A percentile compares a stretch with the other conserved stretches of the same genome.
Evolutionary conservation across 768 basidiomycete genomes (phyloP).

Genomic region (Lactarius akahatsu): DNA sequence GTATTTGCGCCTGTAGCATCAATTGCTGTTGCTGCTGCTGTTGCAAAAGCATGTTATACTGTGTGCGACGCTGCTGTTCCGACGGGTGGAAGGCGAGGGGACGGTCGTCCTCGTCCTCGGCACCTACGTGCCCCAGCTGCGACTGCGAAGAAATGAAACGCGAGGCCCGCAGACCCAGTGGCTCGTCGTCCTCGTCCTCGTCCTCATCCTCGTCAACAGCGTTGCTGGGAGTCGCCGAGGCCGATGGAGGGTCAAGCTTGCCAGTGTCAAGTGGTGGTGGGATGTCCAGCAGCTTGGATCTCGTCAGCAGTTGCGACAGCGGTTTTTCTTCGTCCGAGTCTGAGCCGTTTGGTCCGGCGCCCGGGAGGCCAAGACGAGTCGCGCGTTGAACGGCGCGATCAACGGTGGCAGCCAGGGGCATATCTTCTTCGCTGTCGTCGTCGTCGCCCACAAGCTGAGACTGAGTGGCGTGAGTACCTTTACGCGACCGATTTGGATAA

Average conservation of each 20-base stretch:
- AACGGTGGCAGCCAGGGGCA: conserved; percentile 70
- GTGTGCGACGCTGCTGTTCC: conserved; percentile 75
- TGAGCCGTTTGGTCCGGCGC: conserved; percentile 32
- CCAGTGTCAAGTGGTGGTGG: conserved; percentile 47
- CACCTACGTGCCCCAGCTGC: conserved; percentile 16
- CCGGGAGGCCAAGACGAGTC: conserved; percentile 34
- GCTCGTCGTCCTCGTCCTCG: conserved; percentile 68
- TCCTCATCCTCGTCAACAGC: conserved; percentile 34
- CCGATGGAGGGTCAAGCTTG: conserved; percentile 31
- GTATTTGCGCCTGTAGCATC: conserved; percentile 50
- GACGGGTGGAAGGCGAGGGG: conserved; percentile 68
- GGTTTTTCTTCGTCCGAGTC: conserved; percentile 76
- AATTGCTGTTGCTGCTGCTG: conserved; percentile 63
- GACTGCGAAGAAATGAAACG: conserved; percentile 35
- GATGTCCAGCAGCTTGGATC: conserved; percentile 42
- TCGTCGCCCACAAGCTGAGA: conserved; percentile 36
- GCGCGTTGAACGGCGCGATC: conserved; percentile 52
- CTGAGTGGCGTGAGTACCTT: conserved; percentile 26
- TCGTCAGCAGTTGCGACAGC: conserved; percentile 56
- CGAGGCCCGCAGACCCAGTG: conserved; percentile 68
- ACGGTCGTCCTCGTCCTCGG: conserved; percentile 50
- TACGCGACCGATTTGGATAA: conserved; percentile 40
- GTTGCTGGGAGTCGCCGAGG: conserved; percentile 10
- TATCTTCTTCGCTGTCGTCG: conserved; percentile 74
- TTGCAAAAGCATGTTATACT: conserved; percentile 43